Conservation (phyloP, 768 basidiomycete species). For the Amanita thiersii region DNA sequence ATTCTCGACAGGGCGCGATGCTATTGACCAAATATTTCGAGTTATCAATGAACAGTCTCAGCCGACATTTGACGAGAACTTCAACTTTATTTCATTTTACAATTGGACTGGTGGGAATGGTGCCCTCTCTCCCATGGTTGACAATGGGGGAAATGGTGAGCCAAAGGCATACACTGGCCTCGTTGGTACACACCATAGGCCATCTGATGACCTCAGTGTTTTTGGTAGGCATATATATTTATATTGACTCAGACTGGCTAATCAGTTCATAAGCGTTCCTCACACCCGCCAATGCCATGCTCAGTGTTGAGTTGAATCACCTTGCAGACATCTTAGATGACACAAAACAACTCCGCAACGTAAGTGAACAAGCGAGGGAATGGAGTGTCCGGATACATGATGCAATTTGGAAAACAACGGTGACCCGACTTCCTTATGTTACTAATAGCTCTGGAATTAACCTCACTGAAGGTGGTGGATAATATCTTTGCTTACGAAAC, state of each 20-base stretch:
- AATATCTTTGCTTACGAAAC: conserved; percentile 72
- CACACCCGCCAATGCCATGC: conserved; percentile 76
- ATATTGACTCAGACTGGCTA: not conserved
- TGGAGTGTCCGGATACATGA: conserved; percentile 52
- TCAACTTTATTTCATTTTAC: conserved; percentile 70
- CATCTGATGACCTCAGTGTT: conserved; percentile 65
- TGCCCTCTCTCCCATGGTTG: conserved; percentile 53
- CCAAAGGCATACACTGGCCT: conserved; percentile 69
- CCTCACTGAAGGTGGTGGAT: conserved; percentile 40
- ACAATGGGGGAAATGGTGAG: conserved; percentile 66
- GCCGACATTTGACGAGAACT: conserved; percentile 57
- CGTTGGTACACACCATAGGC: conserved; percentile 71
- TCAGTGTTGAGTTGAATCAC: conserved; percentile 62
- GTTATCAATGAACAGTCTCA: conserved; percentile 76
- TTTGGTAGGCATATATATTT: conserved; percentile 38
- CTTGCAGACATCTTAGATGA: conserved; percentile 53
- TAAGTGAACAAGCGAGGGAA: conserved; percentile 43
- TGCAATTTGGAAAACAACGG: conserved; percentile 58
- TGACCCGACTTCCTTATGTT: conserved; percentile 19
- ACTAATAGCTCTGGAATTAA: not conserved
- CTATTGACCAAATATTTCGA: conserved; percentile 64
- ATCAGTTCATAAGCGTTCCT: conserved; percentile 46
- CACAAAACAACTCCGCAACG: conserved; percentile 34
- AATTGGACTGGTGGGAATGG: conserved; percentile 75
- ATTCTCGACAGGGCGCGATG: conserved; percentile 45